Base-by-base conservation (phyloP, 495 filamentous ascomycete genomes). In the Xylaria acuta region DNA sequence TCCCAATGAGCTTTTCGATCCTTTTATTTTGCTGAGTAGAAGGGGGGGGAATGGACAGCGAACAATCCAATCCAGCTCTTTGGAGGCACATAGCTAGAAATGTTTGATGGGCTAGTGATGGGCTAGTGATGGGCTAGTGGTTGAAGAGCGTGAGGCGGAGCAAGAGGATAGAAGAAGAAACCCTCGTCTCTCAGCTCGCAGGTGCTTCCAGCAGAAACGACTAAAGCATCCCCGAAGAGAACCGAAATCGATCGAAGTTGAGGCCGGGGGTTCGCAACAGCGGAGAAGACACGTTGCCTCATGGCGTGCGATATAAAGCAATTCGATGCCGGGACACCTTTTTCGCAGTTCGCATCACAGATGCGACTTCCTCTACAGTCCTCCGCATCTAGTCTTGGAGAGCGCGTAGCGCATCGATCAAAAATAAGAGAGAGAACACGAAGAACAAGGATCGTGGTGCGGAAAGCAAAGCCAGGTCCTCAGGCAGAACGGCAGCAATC, bases 201-300 rank as follows among this genome's bases (percentile, higher is more conserved):
- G 69, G 60, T 22, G 47, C 62, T 65, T 59, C 69, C 60, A 27
- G 25, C 69, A 71, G 69, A 59, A 71, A 56, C 62, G 62, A 65
- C 69, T 66, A 45, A 59, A 38, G 5, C 69, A 66, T 65, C 69
- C 47, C 69, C 62, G 49, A 66, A 63, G 58, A 65, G 34, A 59
- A 66, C 47, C 34, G 30, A 64, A 51, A 71, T 71, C 59, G 3
- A 71, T 56, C 62, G 45, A 38, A 65, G 14, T 25, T 4, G 62
- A 66, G 62, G 69, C 45, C 59, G 62, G 62, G 60, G 69, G 60
- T n/a, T 49, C 67, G 69, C 69, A 58, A 45, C 62, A 59, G 69
- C 51, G 60, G 69, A 66, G 47, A 63, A 70, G 68, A 67, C 68
- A 51, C 56, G 43, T 70, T 58, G n/a, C 68, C 68, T 40, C 58